Evolutionary conservation across 176 grass and related monocot species (phyloP).

Genomic region (Oryza rufipogon): DNA sequence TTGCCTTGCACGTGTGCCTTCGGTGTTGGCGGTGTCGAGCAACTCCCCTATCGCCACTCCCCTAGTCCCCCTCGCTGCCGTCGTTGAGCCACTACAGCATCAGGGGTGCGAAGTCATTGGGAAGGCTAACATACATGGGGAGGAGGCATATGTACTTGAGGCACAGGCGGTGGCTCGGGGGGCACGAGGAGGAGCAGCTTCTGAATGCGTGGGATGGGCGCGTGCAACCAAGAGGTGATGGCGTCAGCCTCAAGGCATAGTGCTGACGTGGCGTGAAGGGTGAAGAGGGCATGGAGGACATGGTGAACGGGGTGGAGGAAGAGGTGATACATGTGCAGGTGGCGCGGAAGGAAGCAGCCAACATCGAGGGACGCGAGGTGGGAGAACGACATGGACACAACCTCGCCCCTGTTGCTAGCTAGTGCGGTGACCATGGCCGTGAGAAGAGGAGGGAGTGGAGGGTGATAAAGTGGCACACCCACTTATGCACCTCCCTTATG

Average conservation of each 20-base stretch:
- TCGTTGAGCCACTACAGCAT: too few species aligned
- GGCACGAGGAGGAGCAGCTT: slow-evolving; percentile 49
- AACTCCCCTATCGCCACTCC: too few species aligned
- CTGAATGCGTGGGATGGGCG: not conserved
- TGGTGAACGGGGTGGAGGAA: slow-evolving; percentile 84
- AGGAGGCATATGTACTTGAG: slow-evolving; percentile 73
- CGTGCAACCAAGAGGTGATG: slow-evolving; percentile 36
- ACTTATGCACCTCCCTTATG: slow-evolving; percentile 91
- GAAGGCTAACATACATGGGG: slow-evolving; percentile 59
- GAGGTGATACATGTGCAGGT: slow-evolving; percentile 83
- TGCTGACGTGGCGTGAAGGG: slow-evolving; percentile 54
- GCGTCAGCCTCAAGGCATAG: slow-evolving; percentile 49
- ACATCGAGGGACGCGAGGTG: slow-evolving; percentile 58
- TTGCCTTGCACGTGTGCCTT: too few species aligned
- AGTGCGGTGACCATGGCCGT: slow-evolving; percentile 35
- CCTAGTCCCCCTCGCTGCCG: too few species aligned
- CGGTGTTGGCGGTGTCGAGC: too few species aligned
- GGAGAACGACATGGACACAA: slow-evolving; percentile 50
- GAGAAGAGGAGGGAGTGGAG: slow-evolving; percentile 63
- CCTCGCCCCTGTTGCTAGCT: slow-evolving; percentile 9
- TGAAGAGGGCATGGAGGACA: slow-evolving; percentile 68
- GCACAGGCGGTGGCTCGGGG: slow-evolving; percentile 49
- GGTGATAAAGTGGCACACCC: slow-evolving; percentile 57
- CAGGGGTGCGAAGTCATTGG: slow-evolving; percentile 60
- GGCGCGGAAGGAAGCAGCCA: slow-evolving; percentile 65